Base-by-base conservation (phyloP, 1,139 yeast species). In the Hansenula lynferdii region DNA sequence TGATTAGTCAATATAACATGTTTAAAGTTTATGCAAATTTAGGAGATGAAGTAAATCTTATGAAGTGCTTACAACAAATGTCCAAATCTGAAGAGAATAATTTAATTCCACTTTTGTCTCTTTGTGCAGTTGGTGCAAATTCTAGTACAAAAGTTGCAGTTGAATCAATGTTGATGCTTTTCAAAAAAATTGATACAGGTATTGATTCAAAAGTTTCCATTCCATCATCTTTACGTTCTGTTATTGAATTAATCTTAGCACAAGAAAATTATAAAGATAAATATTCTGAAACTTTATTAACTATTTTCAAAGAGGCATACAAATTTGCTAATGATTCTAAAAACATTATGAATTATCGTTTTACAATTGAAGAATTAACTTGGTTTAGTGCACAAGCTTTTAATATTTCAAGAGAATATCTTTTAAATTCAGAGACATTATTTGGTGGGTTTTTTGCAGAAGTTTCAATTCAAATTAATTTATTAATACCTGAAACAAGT, bases 1-100 rank as follows among this genome's bases (percentile, higher is more conserved):
- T 56, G 11, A 39, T 59, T 7, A 47, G 63, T 0, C 60, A 56
- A 32, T 60, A 57, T 29, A 56, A 59, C 37, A 37, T 51, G 38
- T 62, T 60, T 42, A 49, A 50, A 30, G 42, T 52, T 1, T 45
- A 47, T 22, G 31, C 53, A 5, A 29, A 41, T 5, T 28, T 44
- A 10, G 42, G 44, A 5, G 44, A 53, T n/a, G 50, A 47, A 10
- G 27, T 25, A 2, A 37, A 39, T 11, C 10, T 41, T n/a, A 22
- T 40, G 35, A 16, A 6, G 1, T 36, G 38, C 14, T 34, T 48
- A 19, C 35, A 39, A 12, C 36, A 31, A 12, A 41, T 43, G 14
- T 32, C 43, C 1, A 28, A 21, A 6, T 44, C 46, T 15, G 43
- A 42, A 29, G 51, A 49, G 16, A 31, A 37, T 26, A 40, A 38